Base-by-base conservation (phyloP, 1,284 basidiomycete species). In the Dichomitus squalens region DNA sequence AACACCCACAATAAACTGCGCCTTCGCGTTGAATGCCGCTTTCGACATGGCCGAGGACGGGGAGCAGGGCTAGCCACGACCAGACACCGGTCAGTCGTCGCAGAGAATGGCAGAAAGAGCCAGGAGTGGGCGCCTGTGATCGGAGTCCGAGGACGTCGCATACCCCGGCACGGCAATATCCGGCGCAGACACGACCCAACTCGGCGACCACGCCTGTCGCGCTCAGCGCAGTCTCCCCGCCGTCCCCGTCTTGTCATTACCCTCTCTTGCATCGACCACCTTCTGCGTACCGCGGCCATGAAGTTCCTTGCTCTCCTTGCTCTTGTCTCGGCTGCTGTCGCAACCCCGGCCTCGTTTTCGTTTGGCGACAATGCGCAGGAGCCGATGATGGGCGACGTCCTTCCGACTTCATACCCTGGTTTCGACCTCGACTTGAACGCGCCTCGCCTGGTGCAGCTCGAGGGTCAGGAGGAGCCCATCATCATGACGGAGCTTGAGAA, bases 401-500 rank as follows among this genome's bases (percentile, higher is more conserved):
- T 57, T 35, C 59, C 60, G 40, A 55, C 46, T 18, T 60, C 49
- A 8, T 68, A 70, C 49, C 69, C 71, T 8, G 82, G 79, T 25
- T 79, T 82, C 70, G 75, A 75, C 65, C 75, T 93, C 56, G 87
- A 94, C 74, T 77, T 95, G 53, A 77, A 81, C 60, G 89, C 85
- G 55, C 77, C 79, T 55, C 83, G 93, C 52, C 81, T 95, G 48
- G 85, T 96, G 49, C 85, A 93, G 71, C 79, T 93, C 66, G 83
- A 87, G 57, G 88, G 83, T 49, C 75, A 83, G 40, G 57, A 55
- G 60, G 74, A 77, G 11, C 88, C 90, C 20, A 79, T 87, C 33
- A 89, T 86, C 86, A 87, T 94, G 74, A 84, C 92, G 12, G 94
- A 96, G 73, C 76, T 89, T 33, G 86, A 95, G 66, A 96, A 93